Conservation (phyloP, 805 yeast species). For the Tetrapisispora fleetii region DNA sequence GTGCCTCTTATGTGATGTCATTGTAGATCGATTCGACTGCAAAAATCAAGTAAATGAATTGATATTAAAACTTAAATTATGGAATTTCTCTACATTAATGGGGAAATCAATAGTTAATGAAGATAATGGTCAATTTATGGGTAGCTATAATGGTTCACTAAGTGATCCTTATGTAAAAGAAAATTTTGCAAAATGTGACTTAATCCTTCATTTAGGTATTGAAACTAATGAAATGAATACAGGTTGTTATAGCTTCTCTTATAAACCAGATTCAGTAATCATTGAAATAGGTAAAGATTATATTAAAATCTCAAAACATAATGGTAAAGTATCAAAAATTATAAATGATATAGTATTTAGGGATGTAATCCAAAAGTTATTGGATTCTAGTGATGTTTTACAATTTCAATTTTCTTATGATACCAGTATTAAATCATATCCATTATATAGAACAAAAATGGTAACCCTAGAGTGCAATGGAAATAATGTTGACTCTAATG, state of each 20-base stretch:
- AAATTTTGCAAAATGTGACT: constrained; percentile 49
- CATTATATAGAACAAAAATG: constrained; percentile 4
- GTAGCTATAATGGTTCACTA: constrained; percentile 59
- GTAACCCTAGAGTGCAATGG: constrained; percentile 7
- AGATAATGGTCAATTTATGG: constrained; percentile 50
- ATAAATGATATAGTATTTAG: constrained; percentile 38
- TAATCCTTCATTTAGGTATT: constrained; percentile 63
- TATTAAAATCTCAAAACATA: constrained; percentile 35
- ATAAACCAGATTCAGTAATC: constrained; percentile 33
- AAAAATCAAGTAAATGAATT: constrained; percentile 39
- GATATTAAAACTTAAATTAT: constrained; percentile 36
- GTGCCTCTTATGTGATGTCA: constrained; percentile 59
- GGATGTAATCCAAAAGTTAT: constrained; percentile 40
- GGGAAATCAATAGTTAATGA: constrained; percentile 74
- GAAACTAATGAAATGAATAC: constrained; percentile 58
- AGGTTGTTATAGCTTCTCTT: constrained; percentile 49
- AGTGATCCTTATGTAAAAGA: constrained; percentile 40
- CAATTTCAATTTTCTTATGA: constrained; percentile 17
- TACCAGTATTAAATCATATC: constrained; percentile 14
- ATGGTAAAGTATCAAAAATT: constrained; percentile 9
- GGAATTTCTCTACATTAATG: constrained; percentile 51
- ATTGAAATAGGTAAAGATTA: constrained; percentile 46
- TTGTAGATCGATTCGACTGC: constrained; percentile 52
- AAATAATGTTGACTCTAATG: constrained; percentile 8
- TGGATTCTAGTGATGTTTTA: constrained; percentile 28